Evolutionary conservation across 1,284 basidiomycete species (phyloP), one percentile per base, ranked within the genome.

Genomic region (Crucibulum parvulum): DNA sequence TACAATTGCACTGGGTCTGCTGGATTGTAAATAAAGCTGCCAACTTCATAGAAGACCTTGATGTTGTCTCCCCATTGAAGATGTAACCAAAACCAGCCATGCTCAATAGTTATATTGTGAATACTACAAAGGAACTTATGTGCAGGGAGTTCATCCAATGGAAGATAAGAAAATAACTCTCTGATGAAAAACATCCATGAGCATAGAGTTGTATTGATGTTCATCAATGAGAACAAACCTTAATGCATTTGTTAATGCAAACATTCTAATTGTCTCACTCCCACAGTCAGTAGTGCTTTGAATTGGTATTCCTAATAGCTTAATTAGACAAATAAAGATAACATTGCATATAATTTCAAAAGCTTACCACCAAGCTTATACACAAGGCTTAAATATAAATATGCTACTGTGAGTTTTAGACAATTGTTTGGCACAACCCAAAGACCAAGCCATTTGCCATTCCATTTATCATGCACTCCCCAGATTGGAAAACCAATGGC

Each of bases 371-470:
- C 68, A 31, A 56, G 48, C 15, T 71, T 51, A n/a, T 72, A 61
- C 11, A 77, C 66, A 7, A 73, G 59, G 6, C 51, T 60, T 0
- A 81, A 63, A 56, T 69, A 78, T 1, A 77, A 51, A 51, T 77
- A 78, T 7, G 63, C 72, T 53, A 78, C 62, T 0, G 67, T 57
- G 4, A 59, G 58, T 11, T 65, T 68, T 9, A 71, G 39, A 2
- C 70, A 62, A 55, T 80, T 80, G 57, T 70, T 76, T 0, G 76
- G 78, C 3, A 79, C 66, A n/a, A 76, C 74, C 72, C 73, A 75
- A 6, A 70, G 43, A 1, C 72, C 72, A 0, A 78, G 56, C 69
- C 73, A 78, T 45, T 71, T 72, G 0, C 68, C 65, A 0, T 65
- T 66, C 50, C 63, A 70, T 36, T 73, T 65, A 36, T 80, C 77